Percentiles rank a stretch among this genome's conserved stretches.
Conservation (phyloP, 2,329 filamentous ascomycete genomes). For the Neonectria neomacrospora region DNA sequence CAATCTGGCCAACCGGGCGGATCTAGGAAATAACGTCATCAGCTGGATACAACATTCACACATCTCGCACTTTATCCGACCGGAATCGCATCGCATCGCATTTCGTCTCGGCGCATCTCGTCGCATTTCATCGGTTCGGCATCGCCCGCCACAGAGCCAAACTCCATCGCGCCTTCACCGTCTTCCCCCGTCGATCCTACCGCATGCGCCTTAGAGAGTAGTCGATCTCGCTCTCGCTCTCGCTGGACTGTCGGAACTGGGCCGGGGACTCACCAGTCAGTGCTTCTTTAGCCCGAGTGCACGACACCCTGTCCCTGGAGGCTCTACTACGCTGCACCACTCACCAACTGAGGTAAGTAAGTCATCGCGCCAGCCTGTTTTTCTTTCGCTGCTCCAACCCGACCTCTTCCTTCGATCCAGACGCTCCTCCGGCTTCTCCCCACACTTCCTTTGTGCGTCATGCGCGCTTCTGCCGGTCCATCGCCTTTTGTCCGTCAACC, state of each 20-base stretch:
- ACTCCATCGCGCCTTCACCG: slow-evolving; percentile 5
- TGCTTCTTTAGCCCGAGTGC: slow-evolving; percentile 16
- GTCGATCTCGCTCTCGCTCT: slow-evolving; percentile 26
- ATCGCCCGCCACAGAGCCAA: slow-evolving; percentile 24
- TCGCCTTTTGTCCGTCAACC: slow-evolving; percentile 23
- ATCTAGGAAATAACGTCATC: slow-evolving; percentile 33
- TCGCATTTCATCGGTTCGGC: slow-evolving; percentile 37
- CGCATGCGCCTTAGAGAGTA: slow-evolving; percentile 38
- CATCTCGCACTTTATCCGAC: slow-evolving; percentile 3
- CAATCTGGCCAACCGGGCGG: slow-evolving; percentile 42
- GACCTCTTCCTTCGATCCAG: slow-evolving; percentile 27
- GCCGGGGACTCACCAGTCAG: slow-evolving; percentile 26
- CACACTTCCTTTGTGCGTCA: slow-evolving; percentile 33
- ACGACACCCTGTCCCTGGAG: slow-evolving; percentile 25
- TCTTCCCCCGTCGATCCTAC: slow-evolving; percentile 15
- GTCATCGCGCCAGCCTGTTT: slow-evolving; percentile 14
- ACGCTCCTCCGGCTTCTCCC: slow-evolving; percentile 19
- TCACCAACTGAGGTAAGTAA: slow-evolving; percentile 36
- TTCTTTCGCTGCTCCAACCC: slow-evolving; percentile 17
- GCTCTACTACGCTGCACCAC: slow-evolving; percentile 25
- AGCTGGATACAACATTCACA: slow-evolving; percentile 16
- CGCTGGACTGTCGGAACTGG: slow-evolving; percentile 22
- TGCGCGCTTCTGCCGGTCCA: slow-evolving; percentile 22
- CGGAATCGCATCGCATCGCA: slow-evolving; percentile 16
- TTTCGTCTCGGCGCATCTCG: slow-evolving; percentile 35